Base-by-base conservation (phyloP, 768 basidiomycete genomes). In the Panaeolus cyanescens region DNA sequence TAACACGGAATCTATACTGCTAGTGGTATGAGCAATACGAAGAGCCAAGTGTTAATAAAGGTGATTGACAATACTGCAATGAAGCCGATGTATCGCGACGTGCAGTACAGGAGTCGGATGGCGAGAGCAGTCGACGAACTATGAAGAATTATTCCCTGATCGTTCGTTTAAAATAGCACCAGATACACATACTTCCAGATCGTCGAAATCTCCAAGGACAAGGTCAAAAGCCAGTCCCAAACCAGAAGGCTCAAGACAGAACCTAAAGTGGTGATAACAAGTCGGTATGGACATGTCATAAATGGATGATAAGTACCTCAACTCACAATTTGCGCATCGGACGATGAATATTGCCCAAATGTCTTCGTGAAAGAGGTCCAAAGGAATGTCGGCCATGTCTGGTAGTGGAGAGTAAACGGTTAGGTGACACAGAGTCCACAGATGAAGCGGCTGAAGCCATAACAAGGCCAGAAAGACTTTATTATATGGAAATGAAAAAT, bases 321-420 rank as follows among this genome's bases (percentile, higher is more conserved):
- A 50, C 56, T 42, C 19, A 58, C 40, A 50, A 9, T 31, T 54
- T 45, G 45, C 17, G 53, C 20, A 59, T 32, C 37, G 50, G 32
- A 58, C 56, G 13, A 58, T 1, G 36, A 32, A 40, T 45, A 42
- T 58, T 34, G 56, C 20, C 56, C 45, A 62, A 28, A 30, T 25
- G 54, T 57, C 28, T 32, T 58, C 61, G 59, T 39, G 59, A 31
- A 60, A 55, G 13, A 67, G 40, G 30, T 56, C 61, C 34, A 13
- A 25, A 22, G 42, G 15, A 42, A 30, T 32, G 32, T 13, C 32
- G 12, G 12, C 19, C 20, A 56, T n/a, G 30, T 2, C 22, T 12
- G 34, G 19, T 5, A 17, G 37, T 28, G 20, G 32, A 55, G 22
- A n/a, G n/a, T n/a, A n/a, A n/a, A n/a, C n/a, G n/a, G n/a, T n/a